Evolutionary conservation across 352 stramenopile species (phyloP), one percentile per base, ranked within the genome.

Genomic region (Phytophthora foliorum): DNA sequence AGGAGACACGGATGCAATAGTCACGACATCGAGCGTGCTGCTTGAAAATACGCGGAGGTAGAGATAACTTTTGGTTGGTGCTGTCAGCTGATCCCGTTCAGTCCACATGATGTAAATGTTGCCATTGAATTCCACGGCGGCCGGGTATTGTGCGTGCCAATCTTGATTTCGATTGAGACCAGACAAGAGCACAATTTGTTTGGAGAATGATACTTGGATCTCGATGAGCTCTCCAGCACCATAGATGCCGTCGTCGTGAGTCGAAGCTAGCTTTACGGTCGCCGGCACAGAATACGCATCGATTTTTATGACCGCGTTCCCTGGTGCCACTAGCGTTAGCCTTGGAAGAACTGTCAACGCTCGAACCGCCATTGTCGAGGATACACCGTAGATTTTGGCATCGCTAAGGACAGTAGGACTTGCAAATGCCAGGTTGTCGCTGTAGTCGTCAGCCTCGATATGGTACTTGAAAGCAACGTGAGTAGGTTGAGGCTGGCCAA

Each of bases 61-160:
- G 31, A 94, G 67, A 17, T 70, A 81, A 25, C 82, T 94, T 21
- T 65, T 76, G 0, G 78, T 81, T 3, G 41, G 58, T 25, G 41
- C 53, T 2, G 75, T 48, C n/a, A 83, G 65, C 0, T 63, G 59
- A 32, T 86, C 74, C 53, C 75, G 76, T 54, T 94, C 86, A 0
- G 73, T 92, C 86, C 86, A 94, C 45, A 92, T 80, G 1, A 94
- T 52, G 39, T 88, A 89, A 13, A 91, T 75, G 9, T 81, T 75
- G 19, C 48, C 48, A 0, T 83, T 22, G 14, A 80, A 84, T 39
- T 84, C 72, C 5, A 88, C 2, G 0, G 80, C 69, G 0, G 69
- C 41, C 0, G 84, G 84, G 22, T 79, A 69, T 8, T 77, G 60
- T 5, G 87, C 87, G 27, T 83, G 74, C 52, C 57, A 85, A 11